Conservation (phyloP, 331 rosid species). For the Prunus yedoensis region DNA sequence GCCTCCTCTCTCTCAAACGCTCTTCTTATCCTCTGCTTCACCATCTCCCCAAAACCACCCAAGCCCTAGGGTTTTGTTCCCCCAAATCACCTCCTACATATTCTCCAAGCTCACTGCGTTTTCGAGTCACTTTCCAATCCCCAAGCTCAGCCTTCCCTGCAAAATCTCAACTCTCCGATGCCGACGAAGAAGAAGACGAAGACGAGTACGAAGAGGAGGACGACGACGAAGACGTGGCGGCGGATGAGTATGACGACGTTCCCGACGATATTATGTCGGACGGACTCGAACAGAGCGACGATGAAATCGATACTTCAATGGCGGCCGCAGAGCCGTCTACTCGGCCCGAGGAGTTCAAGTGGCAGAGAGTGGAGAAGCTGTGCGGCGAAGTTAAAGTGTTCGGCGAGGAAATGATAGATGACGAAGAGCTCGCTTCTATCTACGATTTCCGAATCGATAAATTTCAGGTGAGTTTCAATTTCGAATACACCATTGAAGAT, state of each 20-base stretch:
- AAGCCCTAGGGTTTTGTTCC: conserved; percentile 32
- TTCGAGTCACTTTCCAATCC: conserved; percentile 43
- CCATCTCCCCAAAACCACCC: conserved; percentile 19
- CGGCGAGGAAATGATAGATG: conserved; percentile 73
- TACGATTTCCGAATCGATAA: conserved; percentile 88
- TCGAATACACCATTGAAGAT: neutral
- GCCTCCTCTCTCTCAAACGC: conserved; percentile 17
- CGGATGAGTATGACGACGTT: conserved; percentile 71
- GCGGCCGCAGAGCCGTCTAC: conserved; percentile 18
- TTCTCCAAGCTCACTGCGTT: conserved; percentile 28
- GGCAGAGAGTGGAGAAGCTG: conserved; percentile 91
- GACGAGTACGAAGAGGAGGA: conserved; percentile 44
- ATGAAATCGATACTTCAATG: conserved; percentile 40
- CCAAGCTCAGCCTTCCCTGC: conserved; percentile 44
- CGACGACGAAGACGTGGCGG: conserved; percentile 59
- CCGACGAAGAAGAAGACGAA: conserved; percentile 44
- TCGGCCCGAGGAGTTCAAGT: conserved; percentile 55
- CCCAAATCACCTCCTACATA: conserved; percentile 25
- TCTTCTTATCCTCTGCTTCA: conserved; percentile 25
- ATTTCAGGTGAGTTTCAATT: conserved; percentile 62
- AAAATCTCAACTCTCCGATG: conserved; percentile 46
- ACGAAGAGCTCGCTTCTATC: conserved; percentile 71
- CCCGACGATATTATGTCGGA: conserved; percentile 40
- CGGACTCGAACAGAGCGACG: conserved; percentile 49
- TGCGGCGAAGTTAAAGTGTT: conserved; percentile 65